A percentile compares a stretch with the other conserved stretches of the same genome.
Conservation (phyloP, 129 eudicot species). For the Lonicera japonica region DNA sequence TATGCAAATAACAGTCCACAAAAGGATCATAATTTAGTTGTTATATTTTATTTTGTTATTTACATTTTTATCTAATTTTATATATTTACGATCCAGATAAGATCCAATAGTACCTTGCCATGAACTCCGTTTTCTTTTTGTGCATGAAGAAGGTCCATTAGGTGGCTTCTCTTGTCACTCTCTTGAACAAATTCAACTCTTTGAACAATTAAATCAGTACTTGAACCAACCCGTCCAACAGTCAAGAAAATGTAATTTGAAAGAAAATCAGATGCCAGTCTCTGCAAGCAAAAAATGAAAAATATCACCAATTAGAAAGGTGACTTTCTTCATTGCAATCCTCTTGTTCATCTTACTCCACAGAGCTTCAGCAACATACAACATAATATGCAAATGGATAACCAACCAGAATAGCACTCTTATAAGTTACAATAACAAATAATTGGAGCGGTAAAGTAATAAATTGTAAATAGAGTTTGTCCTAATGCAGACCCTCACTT, state of each 20-base stretch:
- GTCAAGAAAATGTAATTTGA: conserved; percentile 55
- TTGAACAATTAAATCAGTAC: conserved; percentile 68
- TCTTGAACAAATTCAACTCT: conserved; percentile 69
- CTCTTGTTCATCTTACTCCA: too few species aligned
- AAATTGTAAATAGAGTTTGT: too few species aligned
- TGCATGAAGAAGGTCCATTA: conserved; percentile 74
- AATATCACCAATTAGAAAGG: background rate
- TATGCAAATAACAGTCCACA: background rate
- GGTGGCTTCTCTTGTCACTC: conserved; percentile 61
- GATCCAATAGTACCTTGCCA: conserved; percentile 40
- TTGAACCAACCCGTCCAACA: conserved; percentile 69
- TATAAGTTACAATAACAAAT: too few species aligned
- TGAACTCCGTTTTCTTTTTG: conserved; percentile 48
- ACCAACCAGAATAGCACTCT: too few species aligned
- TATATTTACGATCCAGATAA: background rate
- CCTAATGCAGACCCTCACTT: too few species aligned
- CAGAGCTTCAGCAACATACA: too few species aligned
- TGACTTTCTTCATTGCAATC: background rate
- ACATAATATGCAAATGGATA: too few species aligned
- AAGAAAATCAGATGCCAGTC: conserved; percentile 70
- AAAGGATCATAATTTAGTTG: background rate
- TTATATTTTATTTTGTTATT: too few species aligned
- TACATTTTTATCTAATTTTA: background rate
- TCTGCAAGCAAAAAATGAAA: conserved; percentile 32
- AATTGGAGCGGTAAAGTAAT: too few species aligned